These are phyloP conservation scores for Bonia amplexicaulis DNA, from an alignment of 176 grass and related monocot genomes.

Conservation along the genomic window DNA sequence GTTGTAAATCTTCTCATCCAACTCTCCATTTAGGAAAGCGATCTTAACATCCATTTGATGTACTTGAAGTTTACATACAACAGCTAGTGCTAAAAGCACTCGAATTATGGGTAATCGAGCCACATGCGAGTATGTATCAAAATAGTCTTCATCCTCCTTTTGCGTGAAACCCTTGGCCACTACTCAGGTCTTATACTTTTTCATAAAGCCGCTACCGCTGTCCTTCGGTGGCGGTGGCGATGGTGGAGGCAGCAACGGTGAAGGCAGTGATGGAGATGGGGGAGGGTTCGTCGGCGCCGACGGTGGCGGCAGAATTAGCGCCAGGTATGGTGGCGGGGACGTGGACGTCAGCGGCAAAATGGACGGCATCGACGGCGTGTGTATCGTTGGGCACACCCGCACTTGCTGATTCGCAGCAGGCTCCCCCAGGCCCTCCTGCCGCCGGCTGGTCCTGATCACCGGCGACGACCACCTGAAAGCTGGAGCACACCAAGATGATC, in stretches of 20 bases:
- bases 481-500: not conserved
- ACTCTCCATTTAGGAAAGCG: too few relatives aligned
- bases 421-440: conserved; percentile 27
- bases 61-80: too few relatives aligned
- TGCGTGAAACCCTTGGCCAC: too few relatives aligned
- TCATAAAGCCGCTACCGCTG: not conserved
- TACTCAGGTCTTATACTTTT: too few relatives aligned
- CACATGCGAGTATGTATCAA: too few relatives aligned
- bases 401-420: conserved; percentile 55
- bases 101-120: too few relatives aligned
- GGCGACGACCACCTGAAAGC: not conserved
- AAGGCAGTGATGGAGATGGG: not conserved
- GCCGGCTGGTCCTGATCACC: conserved; percentile 6
- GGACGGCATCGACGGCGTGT: not conserved
- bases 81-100: too few relatives aligned
- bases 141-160: too few relatives aligned
- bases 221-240: conserved; percentile 16
- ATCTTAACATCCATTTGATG: too few relatives aligned
- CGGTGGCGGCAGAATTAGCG: conserved; percentile 28
- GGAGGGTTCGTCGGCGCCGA: not conserved
- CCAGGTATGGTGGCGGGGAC: conserved; percentile 50
- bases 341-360: not conserved
- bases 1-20: too few relatives aligned
- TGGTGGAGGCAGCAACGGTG: not conserved
- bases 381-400: conserved; percentile 58